These are phyloP conservation scores for Amylostereum areolatum DNA, from an alignment of 1,284 basidiomycete genomes.

Conservation along the genomic window DNA sequence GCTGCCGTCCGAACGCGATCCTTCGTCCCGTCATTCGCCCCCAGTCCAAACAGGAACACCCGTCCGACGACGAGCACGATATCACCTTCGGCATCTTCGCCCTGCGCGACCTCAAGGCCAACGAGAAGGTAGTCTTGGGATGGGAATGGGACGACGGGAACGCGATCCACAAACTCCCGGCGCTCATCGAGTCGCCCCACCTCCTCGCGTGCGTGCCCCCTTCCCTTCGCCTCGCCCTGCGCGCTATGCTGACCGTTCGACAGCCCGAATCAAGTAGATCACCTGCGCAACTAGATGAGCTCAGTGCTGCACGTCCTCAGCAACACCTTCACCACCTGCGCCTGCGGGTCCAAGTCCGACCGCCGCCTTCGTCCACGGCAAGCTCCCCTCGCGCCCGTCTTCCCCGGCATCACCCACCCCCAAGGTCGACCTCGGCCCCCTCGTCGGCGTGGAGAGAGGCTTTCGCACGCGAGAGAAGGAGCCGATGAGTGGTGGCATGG, in stretches of 20 bases:
- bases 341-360: constrained; percentile 61
- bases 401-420: too few relatives aligned
- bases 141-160: constrained; percentile 98
- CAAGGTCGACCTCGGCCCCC: constrained; percentile 54
- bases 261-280: constrained; percentile 45
- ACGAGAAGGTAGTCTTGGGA: constrained; percentile 85
- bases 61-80: constrained; percentile 30
- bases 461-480: constrained; percentile 55
- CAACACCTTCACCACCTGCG: constrained; percentile 74
- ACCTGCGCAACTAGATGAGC: constrained; percentile 59
- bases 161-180: constrained; percentile 78
- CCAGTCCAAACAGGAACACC: constrained; percentile 16
- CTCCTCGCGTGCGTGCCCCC: constrained; percentile 47
- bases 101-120: constrained; percentile 64
- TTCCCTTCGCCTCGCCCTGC: constrained; percentile 15
- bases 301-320: constrained; percentile 69
- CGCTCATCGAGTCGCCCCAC: constrained; percentile 53
- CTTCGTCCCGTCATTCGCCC: constrained; percentile 73
- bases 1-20: constrained; percentile 88
- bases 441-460: constrained; percentile 63
- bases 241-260: constrained; percentile 16
- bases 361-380: constrained; percentile 54
- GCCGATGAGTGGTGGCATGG: constrained; percentile 62
- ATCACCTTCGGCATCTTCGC: constrained; percentile 85
- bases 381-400: constrained; percentile 24